Conservation (phyloP, 2,329 filamentous ascomycete genomes). For the Fusarium sp. region DNA sequence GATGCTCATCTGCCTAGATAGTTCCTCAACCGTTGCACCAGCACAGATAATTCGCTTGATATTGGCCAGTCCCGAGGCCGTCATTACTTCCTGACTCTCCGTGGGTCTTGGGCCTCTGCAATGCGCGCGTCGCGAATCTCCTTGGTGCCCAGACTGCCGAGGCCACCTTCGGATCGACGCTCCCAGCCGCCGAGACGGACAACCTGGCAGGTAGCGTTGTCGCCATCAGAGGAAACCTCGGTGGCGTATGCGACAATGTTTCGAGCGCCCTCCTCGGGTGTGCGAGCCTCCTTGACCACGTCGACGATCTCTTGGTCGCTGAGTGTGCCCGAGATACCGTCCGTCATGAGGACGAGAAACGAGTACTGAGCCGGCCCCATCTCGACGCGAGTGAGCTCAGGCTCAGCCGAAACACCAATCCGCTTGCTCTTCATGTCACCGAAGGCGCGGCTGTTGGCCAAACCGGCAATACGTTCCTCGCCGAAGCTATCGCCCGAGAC, state of each 20-base stretch:
- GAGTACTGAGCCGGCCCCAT: conserved; percentile 86
- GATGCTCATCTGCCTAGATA: conserved; percentile 4
- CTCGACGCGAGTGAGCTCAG: conserved; percentile 84
- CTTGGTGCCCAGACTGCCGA: conserved; percentile 91
- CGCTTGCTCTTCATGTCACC: conserved; percentile 93
- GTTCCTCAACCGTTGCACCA: background rate
- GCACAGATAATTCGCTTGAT: background rate
- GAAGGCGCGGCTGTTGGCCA: conserved; percentile 95
- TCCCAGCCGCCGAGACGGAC: conserved; percentile 78
- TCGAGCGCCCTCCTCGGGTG: conserved; percentile 85
- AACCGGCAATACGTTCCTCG: conserved; percentile 92
- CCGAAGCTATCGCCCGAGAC: conserved; percentile 93
- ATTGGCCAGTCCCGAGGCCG: background rate
- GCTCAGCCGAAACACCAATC: conserved; percentile 93
- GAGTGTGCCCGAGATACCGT: conserved; percentile 88
- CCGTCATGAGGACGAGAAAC: conserved; percentile 89
- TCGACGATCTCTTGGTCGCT: conserved; percentile 97
- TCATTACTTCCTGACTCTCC: conserved; percentile 69
- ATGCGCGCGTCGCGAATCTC: conserved; percentile 88
- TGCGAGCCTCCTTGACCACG: conserved; percentile 91
- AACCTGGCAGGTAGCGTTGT: conserved; percentile 77
- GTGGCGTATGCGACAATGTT: conserved; percentile 89
- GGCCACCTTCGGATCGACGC: conserved; percentile 81
- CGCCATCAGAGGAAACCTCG: conserved; percentile 77
- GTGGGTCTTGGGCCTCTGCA: conserved; percentile 84